phyloP scores from a whole-genome alignment of 2,329 filamentous ascomycete species.

The Plenodomus lindquistii region DNA sequence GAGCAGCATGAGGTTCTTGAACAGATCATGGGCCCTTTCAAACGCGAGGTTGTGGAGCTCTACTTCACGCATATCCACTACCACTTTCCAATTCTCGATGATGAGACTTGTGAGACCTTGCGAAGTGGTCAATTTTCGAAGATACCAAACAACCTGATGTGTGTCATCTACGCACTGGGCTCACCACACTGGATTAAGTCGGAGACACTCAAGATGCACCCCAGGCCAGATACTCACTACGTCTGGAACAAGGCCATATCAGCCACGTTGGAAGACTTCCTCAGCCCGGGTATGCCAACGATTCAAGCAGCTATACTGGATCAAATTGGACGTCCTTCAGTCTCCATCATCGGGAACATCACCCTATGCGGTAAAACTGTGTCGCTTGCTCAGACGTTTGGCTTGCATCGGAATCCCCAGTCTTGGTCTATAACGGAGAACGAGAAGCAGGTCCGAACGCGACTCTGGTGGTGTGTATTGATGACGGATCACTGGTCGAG shows the following conservation, averaged over 20 bases:
- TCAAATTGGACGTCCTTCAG: conserved; percentile 47
- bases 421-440: conserved; percentile 56
- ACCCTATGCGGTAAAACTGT: conserved; percentile 58
- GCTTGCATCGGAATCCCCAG: conserved; percentile 59
- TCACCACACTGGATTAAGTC: conserved; percentile 46
- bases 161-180: conserved; percentile 45
- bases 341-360: conserved; percentile 53
- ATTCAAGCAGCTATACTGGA: conserved; percentile 47
- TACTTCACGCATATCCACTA: conserved; percentile 49
- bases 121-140: conserved; percentile 39
- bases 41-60: conserved; percentile 48
- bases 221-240: conserved; percentile 45
- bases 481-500: conserved; percentile 63
- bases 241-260: conserved; percentile 49
- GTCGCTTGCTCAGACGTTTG: conserved; percentile 59
- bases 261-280: conserved; percentile 49
- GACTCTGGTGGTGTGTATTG: conserved; percentile 61
- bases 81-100: conserved; percentile 48
- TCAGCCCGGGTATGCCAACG: conserved; percentile 47
- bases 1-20: conserved; percentile 48
- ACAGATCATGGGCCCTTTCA: conserved; percentile 46
- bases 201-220: conserved; percentile 39
- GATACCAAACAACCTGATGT: conserved; percentile 44
- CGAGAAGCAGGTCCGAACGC: conserved; percentile 57
- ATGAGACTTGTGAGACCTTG: conserved; percentile 41